Percentiles rank a stretch among this genome's conserved stretches.
Evolutionary conservation across 768 basidiomycete species (phyloP).

Genomic region (Boletus sp.): DNA sequence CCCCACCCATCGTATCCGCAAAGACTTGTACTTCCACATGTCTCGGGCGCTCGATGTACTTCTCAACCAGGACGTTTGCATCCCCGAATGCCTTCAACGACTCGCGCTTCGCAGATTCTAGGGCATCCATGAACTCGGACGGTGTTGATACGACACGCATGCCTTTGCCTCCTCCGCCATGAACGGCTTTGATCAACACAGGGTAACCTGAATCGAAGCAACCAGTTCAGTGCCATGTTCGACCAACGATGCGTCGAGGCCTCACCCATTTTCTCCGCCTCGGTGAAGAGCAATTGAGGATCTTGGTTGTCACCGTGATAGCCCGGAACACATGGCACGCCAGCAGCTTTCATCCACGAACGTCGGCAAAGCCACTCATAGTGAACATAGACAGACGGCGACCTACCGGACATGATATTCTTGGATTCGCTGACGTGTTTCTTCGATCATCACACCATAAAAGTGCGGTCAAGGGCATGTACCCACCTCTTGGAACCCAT

Average conservation of each 20-base stretch:
- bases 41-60: slow-evolving; percentile 81
- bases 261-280: slow-evolving; percentile 70
- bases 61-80: slow-evolving; percentile 83
- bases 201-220: slow-evolving; percentile 61
- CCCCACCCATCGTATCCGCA: slow-evolving; percentile 75
- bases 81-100: slow-evolving; percentile 87
- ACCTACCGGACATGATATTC: slow-evolving; percentile 83
- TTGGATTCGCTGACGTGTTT: slow-evolving; percentile 74
- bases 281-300: slow-evolving; percentile 60
- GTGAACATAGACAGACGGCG: neutral
- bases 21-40: slow-evolving; percentile 97
- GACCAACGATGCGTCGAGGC: neutral
- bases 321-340: slow-evolving; percentile 91
- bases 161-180: slow-evolving; percentile 94
- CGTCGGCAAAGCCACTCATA: neutral
- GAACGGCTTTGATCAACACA: slow-evolving; percentile 93
- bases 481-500: slow-evolving; percentile 94
- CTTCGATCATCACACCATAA: neutral
- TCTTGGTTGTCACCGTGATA: slow-evolving; percentile 88
- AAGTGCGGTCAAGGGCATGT: neutral
- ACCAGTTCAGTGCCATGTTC: neutral
- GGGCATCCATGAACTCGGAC: slow-evolving; percentile 74
- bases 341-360: slow-evolving; percentile 56
- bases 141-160: slow-evolving; percentile 78
- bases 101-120: slow-evolving; percentile 87